phyloP scores from a whole-genome alignment of 768 basidiomycete species.

The Podaxis sp. region DNA sequence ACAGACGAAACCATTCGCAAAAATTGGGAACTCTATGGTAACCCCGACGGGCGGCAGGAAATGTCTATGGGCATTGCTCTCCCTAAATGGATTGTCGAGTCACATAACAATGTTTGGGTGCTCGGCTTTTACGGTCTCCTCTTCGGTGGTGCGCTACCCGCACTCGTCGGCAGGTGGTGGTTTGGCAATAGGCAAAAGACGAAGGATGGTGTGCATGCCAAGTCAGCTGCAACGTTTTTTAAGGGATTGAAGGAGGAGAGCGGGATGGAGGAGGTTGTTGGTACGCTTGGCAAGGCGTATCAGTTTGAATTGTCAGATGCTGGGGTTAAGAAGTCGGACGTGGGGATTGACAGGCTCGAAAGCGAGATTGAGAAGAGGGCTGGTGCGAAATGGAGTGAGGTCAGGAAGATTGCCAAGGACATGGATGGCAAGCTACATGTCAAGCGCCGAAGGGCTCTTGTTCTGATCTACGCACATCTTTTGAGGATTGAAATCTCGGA shows the following conservation, averaged over 20 bases:
- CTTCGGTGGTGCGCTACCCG: slow-evolving; percentile 86
- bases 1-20: slow-evolving; percentile 91
- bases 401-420: slow-evolving; percentile 41
- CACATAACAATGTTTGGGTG: slow-evolving; percentile 90
- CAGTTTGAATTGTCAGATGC: slow-evolving; percentile 50
- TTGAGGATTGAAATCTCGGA: slow-evolving; percentile 62
- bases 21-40: slow-evolving; percentile 86
- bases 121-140: slow-evolving; percentile 83
- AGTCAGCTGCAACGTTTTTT: slow-evolving; percentile 87
- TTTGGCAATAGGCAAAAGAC: slow-evolving; percentile 88
- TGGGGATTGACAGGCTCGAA: slow-evolving; percentile 52
- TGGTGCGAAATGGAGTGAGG: slow-evolving; percentile 55
- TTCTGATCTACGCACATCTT: slow-evolving; percentile 84
- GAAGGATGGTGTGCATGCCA: slow-evolving; percentile 85
- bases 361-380: slow-evolving; percentile 46
- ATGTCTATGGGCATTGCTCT: slow-evolving; percentile 93
- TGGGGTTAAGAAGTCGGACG: slow-evolving; percentile 21
- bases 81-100: slow-evolving; percentile 90
- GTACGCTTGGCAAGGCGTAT: slow-evolving; percentile 66
- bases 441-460: slow-evolving; percentile 54
- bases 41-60: slow-evolving; percentile 97
- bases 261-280: slow-evolving; percentile 68
- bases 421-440: slow-evolving; percentile 36
- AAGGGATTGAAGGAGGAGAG: slow-evolving; percentile 81
- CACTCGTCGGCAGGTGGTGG: slow-evolving; percentile 95